Conservation (phyloP, 2,329 filamentous ascomycete genomes). For the Dothideomycetes sp. region DNA sequence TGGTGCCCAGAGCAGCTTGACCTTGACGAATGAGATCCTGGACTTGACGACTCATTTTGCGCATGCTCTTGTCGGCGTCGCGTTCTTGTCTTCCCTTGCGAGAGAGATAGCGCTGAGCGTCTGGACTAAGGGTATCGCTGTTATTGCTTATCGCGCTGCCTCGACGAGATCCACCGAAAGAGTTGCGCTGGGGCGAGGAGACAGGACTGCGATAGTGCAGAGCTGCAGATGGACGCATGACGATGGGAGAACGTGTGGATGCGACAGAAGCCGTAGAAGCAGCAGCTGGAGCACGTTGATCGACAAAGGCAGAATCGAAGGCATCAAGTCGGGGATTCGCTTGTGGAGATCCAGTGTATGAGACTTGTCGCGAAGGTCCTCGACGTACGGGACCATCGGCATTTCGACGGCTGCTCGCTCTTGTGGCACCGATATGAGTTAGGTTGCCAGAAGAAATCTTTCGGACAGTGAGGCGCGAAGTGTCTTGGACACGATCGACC, state of each 20-base stretch:
- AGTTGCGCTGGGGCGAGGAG: not conserved
- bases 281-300: not conserved
- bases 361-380: constrained; percentile 19
- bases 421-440: constrained; percentile 18
- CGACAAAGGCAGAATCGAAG: not conserved
- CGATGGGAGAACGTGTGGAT: not conserved
- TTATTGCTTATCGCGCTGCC: constrained; percentile 1
- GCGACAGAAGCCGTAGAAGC: not conserved
- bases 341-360: constrained; percentile 29
- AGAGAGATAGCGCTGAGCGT: constrained; percentile 67
- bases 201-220: not conserved
- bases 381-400: constrained; percentile 38
- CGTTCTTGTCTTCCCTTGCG: constrained; percentile 63
- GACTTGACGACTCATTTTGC: constrained; percentile 67
- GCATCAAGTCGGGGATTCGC: constrained; percentile 4
- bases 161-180: not conserved
- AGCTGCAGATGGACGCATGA: not conserved
- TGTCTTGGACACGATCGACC: constrained; percentile 25
- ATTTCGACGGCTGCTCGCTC: constrained; percentile 28
- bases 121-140: constrained; percentile 38
- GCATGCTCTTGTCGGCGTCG: constrained; percentile 70
- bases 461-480: constrained; percentile 3
- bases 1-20: constrained; percentile 64
- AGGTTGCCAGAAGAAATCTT: constrained; percentile 3
- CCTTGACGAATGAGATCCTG: constrained; percentile 84